Percentiles rank a stretch among this genome's conserved stretches.
These are phyloP conservation scores for Globisporangium apiculatum DNA, from an alignment of 352 stramenopile species.

Conservation along the genomic window DNA sequence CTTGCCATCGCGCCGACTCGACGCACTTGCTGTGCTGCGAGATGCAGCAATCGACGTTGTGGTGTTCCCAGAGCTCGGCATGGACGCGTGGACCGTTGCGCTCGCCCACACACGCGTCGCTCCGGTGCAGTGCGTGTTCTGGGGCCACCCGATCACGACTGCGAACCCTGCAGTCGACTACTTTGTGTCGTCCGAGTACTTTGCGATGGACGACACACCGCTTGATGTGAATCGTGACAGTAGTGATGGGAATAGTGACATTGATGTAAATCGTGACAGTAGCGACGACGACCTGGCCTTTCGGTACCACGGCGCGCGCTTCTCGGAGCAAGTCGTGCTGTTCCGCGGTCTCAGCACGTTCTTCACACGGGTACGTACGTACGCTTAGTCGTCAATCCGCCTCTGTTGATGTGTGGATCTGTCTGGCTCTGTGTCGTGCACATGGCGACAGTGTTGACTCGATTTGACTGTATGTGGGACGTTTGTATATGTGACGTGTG, in stretches of 20 bases:
- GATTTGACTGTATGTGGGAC: not conserved
- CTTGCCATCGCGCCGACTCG: conserved; percentile 24
- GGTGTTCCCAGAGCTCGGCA: conserved; percentile 79
- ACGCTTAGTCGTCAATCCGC: not conserved
- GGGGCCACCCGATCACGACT: conserved; percentile 81
- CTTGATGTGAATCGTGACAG: no score
- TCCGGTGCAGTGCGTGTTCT: conserved; percentile 73
- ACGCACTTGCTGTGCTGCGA: conserved; percentile 29
- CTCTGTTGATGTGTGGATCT: no score
- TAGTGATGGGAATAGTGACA: no score
- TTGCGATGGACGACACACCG: conserved; percentile 19
- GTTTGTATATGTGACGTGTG: not conserved
- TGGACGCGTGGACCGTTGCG: conserved; percentile 70
- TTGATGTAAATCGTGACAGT: conserved; percentile 4
- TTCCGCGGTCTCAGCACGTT: conserved; percentile 62
- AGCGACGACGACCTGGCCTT: conserved; percentile 1
- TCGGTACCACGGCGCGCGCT: conserved; percentile 25
- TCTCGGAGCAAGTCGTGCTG: conserved; percentile 64
- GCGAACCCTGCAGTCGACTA: conserved; percentile 75
- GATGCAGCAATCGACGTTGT: conserved; percentile 60
- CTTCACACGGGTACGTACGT: conserved; percentile 22
- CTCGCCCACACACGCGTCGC: conserved; percentile 70
- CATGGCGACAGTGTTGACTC: not conserved
- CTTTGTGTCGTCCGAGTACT: conserved; percentile 66
- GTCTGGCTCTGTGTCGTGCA: not conserved